phyloP scores from a whole-genome alignment of 331 rosid species.

The Saraca asoca region DNA sequence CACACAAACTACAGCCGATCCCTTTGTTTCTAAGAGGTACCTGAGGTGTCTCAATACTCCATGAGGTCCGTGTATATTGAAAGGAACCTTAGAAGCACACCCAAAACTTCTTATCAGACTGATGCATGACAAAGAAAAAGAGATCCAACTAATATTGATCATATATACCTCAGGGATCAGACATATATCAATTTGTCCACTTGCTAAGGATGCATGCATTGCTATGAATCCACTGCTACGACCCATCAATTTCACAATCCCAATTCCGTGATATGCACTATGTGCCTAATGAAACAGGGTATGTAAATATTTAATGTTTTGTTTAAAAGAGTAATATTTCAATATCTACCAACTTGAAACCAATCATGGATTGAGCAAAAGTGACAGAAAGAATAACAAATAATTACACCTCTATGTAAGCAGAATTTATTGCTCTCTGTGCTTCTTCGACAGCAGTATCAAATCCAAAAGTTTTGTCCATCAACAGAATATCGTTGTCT shows the following conservation, averaged over 20 bases:
- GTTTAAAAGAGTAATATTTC: too few relatives aligned
- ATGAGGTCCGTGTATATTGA: slow-evolving; percentile 78
- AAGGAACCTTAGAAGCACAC: slow-evolving; percentile 61
- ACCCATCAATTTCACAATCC: slow-evolving; percentile 96
- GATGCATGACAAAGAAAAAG: slow-evolving; percentile 21
- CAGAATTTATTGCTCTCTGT: slow-evolving; percentile 95
- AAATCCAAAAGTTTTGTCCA: slow-evolving; percentile 98
- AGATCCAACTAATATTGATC: slow-evolving; percentile 6
- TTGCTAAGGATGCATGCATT: slow-evolving; percentile 91
- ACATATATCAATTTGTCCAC: slow-evolving; percentile 95
- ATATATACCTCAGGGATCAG: slow-evolving; percentile 90
- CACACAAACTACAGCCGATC: slow-evolving; percentile 87
- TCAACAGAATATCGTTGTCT: slow-evolving; percentile 88
- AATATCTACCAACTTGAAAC: slow-evolving; percentile 21
- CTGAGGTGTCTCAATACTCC: slow-evolving; percentile 84
- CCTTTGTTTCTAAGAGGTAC: slow-evolving; percentile 83
- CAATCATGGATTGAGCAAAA: slow-evolving; percentile 8
- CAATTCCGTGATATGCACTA: slow-evolving; percentile 97
- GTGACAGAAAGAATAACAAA: slow-evolving; percentile 6
- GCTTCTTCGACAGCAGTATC: slow-evolving; percentile 99
- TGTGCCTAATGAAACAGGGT: slow-evolving; percentile 64
- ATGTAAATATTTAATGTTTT: slow-evolving; percentile 17
- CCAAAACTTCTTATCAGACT: slow-evolving; percentile 26
- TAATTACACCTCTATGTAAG: slow-evolving; percentile 81
- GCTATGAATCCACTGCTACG: slow-evolving; percentile 99